Percentiles rank a stretch among this genome's conserved stretches.
phyloP scores from a whole-genome alignment of 495 filamentous ascomycete genomes.

The Tuber microsphaerosporum region DNA sequence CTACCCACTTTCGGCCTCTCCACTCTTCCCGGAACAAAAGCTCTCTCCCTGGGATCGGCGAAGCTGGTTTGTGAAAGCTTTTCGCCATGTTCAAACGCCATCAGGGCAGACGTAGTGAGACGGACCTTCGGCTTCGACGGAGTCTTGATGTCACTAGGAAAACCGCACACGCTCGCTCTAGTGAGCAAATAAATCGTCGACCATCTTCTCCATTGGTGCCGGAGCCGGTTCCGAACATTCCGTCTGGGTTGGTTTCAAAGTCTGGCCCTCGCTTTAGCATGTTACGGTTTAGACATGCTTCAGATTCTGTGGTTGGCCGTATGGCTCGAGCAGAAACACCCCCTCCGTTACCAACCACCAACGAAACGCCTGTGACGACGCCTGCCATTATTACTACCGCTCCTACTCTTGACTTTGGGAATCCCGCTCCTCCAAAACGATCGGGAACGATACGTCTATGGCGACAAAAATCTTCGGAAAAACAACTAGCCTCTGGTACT shows the following conservation, averaged over 20 bases:
- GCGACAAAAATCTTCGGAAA: conserved; percentile 31
- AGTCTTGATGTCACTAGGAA: conserved; percentile 39
- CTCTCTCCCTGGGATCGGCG: conserved; percentile 2
- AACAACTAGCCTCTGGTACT: conserved; percentile 10
- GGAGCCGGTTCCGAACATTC: conserved; percentile 24
- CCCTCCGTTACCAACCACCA: conserved; percentile 27
- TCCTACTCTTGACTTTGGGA: conserved; percentile 60
- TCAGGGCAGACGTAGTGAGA: conserved; percentile 38
- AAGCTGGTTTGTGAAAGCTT: conserved; percentile 8
- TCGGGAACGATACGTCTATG: conserved; percentile 36
- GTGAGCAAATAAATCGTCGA: conserved; percentile 45
- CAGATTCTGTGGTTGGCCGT: conserved; percentile 78
- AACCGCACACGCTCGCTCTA: conserved; percentile 41
- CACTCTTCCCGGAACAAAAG: neutral
- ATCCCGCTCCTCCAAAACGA: conserved; percentile 21
- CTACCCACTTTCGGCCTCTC: neutral
- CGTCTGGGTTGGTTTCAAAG: conserved; percentile 21
- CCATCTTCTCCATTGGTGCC: conserved; percentile 37
- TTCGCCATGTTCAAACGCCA: conserved; percentile 40
- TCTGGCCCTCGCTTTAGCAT: conserved; percentile 65
- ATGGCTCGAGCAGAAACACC: conserved; percentile 62
- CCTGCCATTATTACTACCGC: conserved; percentile 91
- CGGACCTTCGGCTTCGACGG: conserved; percentile 35
- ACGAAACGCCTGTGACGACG: conserved; percentile 56
- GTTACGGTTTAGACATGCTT: conserved; percentile 84